phyloP scores from a whole-genome alignment of 768 basidiomycete species.

The Gelatoporia subvermispora region DNA sequence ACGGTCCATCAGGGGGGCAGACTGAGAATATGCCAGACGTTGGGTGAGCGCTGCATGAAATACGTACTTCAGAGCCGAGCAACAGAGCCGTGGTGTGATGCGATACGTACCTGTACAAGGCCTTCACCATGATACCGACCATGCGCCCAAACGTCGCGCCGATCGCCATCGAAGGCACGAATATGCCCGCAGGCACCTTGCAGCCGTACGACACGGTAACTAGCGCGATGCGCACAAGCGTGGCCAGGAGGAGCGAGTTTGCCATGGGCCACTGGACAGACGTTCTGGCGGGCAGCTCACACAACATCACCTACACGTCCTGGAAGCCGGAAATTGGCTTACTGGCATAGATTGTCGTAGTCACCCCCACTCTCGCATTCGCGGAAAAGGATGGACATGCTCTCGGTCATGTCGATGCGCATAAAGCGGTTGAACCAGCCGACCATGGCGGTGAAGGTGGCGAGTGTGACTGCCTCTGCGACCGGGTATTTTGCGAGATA shows the following conservation, averaged over 20 bases:
- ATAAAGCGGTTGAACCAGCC: constrained; percentile 94
- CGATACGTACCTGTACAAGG: constrained; percentile 66
- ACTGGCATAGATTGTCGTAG: constrained; percentile 95
- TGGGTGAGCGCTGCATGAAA: constrained; percentile 63
- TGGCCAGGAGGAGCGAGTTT: constrained; percentile 88
- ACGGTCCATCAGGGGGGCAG: constrained; percentile 89
- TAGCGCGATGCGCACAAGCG: constrained; percentile 79
- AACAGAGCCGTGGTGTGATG: no score
- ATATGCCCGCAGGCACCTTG: constrained; percentile 97
- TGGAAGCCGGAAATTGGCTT: constrained; percentile 28
- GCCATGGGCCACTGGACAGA: constrained; percentile 92
- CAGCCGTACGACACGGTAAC: constrained; percentile 93
- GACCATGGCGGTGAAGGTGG: constrained; percentile 83
- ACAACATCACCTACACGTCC: no score
- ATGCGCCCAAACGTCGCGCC: constrained; percentile 96
- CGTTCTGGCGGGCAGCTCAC: constrained; percentile 43
- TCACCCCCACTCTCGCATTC: constrained; percentile 94
- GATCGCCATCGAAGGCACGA: constrained; percentile 98
- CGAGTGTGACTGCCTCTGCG: constrained; percentile 83
- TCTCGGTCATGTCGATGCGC: constrained; percentile 96
- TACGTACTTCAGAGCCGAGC: neutral
- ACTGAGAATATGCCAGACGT: constrained; percentile 83
- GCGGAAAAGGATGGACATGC: constrained; percentile 89
- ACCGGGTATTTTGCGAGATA: constrained; percentile 80
- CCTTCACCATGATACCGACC: constrained; percentile 95